Base-by-base conservation (phyloP, 768 basidiomycete species). In the Hypholoma sublateritium region DNA sequence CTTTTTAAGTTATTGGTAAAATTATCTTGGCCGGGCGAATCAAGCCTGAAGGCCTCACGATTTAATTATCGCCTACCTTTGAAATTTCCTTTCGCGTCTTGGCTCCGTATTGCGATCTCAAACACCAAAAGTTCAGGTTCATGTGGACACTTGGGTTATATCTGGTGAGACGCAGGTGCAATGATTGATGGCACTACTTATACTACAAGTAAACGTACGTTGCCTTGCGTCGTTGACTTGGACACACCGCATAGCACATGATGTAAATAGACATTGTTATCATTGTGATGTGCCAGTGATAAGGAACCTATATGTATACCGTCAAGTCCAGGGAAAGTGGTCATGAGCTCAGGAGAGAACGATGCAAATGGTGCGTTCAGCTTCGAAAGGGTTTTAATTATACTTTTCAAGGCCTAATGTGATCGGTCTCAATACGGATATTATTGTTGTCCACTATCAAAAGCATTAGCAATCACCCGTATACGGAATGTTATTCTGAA, bases 391-490 rank as follows among this genome's bases (percentile, higher is more conserved):
- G 28, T 19, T 36, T 53, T 44, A 46, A 53, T 53, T 53, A 53
- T 53, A 41, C 53, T 53, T 44, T 53, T 53, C 53, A 53, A 53
- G 53, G 53, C 22, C 53, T 45, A 53, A 53, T 53, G 43, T 36
- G 53, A 45, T 53, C 53, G 42, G 53, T 16, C 17, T 22, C 42
- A 53, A 14, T 17, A 41, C 35, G 9, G 50, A 13, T 45, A n/a
- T 19, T 45, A 44, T 34, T 14, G 5, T 45, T 14, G n/a, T 45
- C 42, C 19, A 25, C 41, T 17, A 42, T 52, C 41, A 43, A 42
- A 52, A 22, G 28, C 28, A 32, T 32, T 32, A 32, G 28, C 28
- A 32, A 32, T 32, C 28, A 6, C 9, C 28, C 28, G 5, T 32
- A 32, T 9, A 9, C 28, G 28, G 28, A 32, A 32, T 32, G 28